phyloP scores from a whole-genome alignment of 1,284 basidiomycete species.

The Gastroboletus turbinatus region DNA sequence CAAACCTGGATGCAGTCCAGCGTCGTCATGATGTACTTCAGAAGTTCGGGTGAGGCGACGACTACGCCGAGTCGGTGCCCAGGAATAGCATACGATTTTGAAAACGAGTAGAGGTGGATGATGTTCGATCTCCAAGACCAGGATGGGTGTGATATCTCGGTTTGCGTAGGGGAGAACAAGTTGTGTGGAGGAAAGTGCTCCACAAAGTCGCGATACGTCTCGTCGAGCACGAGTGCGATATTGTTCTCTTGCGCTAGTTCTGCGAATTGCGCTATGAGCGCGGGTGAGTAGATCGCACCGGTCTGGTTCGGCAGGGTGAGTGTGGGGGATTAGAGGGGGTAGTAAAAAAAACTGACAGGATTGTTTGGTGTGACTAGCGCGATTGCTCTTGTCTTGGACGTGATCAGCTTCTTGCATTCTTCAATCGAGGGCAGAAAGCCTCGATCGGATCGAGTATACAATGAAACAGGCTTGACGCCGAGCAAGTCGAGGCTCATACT shows the following conservation, averaged over 20 bases:
- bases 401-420: slow-evolving; percentile 52
- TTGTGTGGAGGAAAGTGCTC: slow-evolving; percentile 51
- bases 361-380: slow-evolving; percentile 78
- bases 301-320: slow-evolving; percentile 50
- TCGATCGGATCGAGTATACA: slow-evolving; percentile 56
- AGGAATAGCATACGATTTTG: slow-evolving; percentile 83
- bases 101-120: slow-evolving; percentile 79
- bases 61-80: slow-evolving; percentile 83
- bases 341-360: slow-evolving; percentile 45
- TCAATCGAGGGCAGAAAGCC: slow-evolving; percentile 62
- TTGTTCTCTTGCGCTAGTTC: slow-evolving; percentile 55
- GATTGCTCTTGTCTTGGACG: slow-evolving; percentile 63
- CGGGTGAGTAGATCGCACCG: slow-evolving; percentile 69
- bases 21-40: slow-evolving; percentile 58
- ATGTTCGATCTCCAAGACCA: slow-evolving; percentile 60
- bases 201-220: slow-evolving; percentile 88
- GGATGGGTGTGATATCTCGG: neutral
- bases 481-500: slow-evolving; percentile 77
- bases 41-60: slow-evolving; percentile 60
- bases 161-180: slow-evolving; percentile 42
- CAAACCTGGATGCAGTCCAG: slow-evolving; percentile 84
- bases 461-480: slow-evolving; percentile 59
- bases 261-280: slow-evolving; percentile 63
- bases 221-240: slow-evolving; percentile 82
- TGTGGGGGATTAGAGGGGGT: neutral